phyloP scores from a whole-genome alignment of 1,284 basidiomycete species.

The Ganoderma boninense region DNA sequence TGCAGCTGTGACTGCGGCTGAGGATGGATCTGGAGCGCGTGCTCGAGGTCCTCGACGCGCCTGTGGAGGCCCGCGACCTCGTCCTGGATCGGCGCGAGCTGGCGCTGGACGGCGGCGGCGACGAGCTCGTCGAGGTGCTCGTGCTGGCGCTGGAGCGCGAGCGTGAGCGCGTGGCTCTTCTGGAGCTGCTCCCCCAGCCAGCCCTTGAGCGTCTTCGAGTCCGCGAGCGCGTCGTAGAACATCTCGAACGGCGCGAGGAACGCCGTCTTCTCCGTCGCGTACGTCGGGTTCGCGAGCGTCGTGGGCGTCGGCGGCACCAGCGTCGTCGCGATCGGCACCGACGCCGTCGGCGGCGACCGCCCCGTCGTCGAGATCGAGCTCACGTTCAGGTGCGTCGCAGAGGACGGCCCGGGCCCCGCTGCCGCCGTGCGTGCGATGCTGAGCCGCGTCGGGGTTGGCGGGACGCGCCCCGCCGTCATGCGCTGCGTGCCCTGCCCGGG shows the following conservation, averaged over 20 bases:
- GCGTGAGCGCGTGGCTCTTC: slow-evolving; percentile 61
- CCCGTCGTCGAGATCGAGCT: slow-evolving; percentile 41
- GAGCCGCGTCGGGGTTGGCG: slow-evolving; percentile 76
- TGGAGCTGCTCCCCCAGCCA: slow-evolving; percentile 79
- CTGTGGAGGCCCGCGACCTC: slow-evolving; percentile 65
- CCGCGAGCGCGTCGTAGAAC: slow-evolving; percentile 82
- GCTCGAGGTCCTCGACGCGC: slow-evolving; percentile 50
- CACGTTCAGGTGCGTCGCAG: slow-evolving; percentile 30
- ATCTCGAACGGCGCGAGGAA: slow-evolving; percentile 81
- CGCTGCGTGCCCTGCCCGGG: slow-evolving; percentile 53
- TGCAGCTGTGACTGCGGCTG: neutral
- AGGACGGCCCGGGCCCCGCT: slow-evolving; percentile 7
- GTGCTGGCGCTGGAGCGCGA: slow-evolving; percentile 59
- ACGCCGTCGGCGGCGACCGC: slow-evolving; percentile 59
- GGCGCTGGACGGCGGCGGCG: slow-evolving; percentile 64
- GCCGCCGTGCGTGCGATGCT: slow-evolving; percentile 51
- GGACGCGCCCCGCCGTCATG: slow-evolving; percentile 61
- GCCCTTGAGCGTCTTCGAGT: slow-evolving; percentile 74
- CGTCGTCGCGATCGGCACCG: slow-evolving; percentile 66
- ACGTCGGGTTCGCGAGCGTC: slow-evolving; percentile 59
- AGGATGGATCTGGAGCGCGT: slow-evolving; percentile 23
- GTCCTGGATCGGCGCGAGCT: slow-evolving; percentile 58
- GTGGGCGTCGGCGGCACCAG: slow-evolving; percentile 74
- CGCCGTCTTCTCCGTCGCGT: slow-evolving; percentile 69
- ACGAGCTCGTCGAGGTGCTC: slow-evolving; percentile 67